Evolutionary conservation across 768 basidiomycete genomes (phyloP), one percentile per base, ranked within the genome.

Genomic region (Mycena galericulata): DNA sequence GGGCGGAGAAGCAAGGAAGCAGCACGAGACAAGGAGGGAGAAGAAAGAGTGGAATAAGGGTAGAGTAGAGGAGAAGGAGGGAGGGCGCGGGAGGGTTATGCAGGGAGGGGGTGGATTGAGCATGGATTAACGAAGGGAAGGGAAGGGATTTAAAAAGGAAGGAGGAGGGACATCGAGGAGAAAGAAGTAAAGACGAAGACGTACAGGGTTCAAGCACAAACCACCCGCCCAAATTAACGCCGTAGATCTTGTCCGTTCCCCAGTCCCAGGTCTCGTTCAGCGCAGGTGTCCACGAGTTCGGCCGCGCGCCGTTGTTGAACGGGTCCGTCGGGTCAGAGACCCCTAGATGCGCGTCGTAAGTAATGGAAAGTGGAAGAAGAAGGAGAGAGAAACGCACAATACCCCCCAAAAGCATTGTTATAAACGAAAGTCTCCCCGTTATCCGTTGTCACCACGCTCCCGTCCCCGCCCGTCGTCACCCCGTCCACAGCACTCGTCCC

Each of bases 211-310:
- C 94, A 38, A 90, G 81, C 7, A 89, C 89, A 74, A 95, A 89
- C 77, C 91, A 89, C 15, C 94, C 94, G 46, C 90, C 92, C 40
- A 95, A 79, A 76, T 95, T 95, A 57, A 92, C 90, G 61, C 91
- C 91, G 70, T 81, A 82, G 34, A 92, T 79, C 47, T 81, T 86
- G 81, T 93, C 87, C 54, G 80, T 80, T 18, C 87, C 88, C 82
- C 84, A 95, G 27, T 80, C 84, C 93, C 94, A 97, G 30, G 81
- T 86, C 73, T 89, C 83, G 80, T 92, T 92, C 53, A 97, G 82
- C 10, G 90, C 85, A 1, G 93, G 94, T 6, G 92, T 91, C 90
- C 92, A 96, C 3, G 86, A 88, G 74, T 96, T 94, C 9, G 91
- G 85, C 65, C 83, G 86, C 6, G 94, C 95, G 46, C 86, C 82